phyloP scores from a whole-genome alignment of 2,329 filamentous ascomycete species.

The Diaporthe eres region DNA sequence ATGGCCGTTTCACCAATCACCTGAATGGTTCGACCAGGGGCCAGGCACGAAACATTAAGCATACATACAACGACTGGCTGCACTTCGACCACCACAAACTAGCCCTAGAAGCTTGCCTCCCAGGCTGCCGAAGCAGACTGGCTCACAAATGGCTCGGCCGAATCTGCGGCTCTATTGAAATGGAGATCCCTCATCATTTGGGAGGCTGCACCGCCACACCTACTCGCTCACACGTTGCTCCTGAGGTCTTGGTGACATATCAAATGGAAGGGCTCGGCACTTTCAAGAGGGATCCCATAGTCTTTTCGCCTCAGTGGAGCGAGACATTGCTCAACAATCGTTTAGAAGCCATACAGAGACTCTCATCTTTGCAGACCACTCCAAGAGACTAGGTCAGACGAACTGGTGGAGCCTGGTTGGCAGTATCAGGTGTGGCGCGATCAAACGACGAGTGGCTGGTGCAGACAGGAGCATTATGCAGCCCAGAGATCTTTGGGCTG shows the following conservation, averaged over 20 bases:
- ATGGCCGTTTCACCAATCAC: neutral
- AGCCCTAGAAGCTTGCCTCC: neutral
- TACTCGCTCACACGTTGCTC: neutral
- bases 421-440: neutral
- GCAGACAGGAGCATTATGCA: neutral
- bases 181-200: neutral
- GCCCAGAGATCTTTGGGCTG: neutral
- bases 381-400: neutral
- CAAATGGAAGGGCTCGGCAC: neutral
- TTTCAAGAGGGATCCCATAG: slow-evolving; percentile 17
- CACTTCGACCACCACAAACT: neutral
- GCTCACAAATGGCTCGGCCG: neutral
- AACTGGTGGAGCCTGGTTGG: slow-evolving; percentile 13
- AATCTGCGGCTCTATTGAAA: neutral
- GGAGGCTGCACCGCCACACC: slow-evolving; percentile 18
- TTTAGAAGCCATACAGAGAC: slow-evolving; percentile 14
- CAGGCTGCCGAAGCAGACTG: neutral
- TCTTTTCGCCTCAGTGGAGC: neutral
- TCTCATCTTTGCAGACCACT: neutral
- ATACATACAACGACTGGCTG: neutral
- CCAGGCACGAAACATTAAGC: neutral
- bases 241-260: neutral
- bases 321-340: neutral
- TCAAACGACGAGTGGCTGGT: slow-evolving; percentile 1
- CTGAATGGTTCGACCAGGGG: neutral